Base-by-base conservation (phyloP, 805 yeast species). In the Sungouiozyma intestinalis region DNA sequence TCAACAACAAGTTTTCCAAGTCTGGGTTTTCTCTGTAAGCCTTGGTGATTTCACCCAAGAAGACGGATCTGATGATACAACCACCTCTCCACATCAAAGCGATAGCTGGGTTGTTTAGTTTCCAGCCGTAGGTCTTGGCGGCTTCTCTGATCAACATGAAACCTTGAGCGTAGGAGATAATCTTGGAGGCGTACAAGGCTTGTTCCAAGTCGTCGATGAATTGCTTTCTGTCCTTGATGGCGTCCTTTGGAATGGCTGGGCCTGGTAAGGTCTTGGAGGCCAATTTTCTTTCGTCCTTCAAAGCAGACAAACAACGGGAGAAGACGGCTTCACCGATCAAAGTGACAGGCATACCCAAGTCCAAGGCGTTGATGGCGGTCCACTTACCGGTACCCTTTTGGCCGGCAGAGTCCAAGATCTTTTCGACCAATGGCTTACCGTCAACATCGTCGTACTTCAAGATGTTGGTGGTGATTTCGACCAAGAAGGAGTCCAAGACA, bases 21-120 rank as follows among this genome's bases (percentile, higher is more conserved):
- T 87, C 81, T 67, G 95, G 94, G 74, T 81, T 74, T 67, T 82
- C 79, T 72, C 92, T 85, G 83, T 81, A 90, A 54, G 98, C 98
- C 65, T 85, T 68, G 54, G 98, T 90, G 72, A 90, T 90, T 70
- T 90, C 97, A 63, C 81, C 97, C 64, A 90, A 76, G 84, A 90
- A 90, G 52, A 90, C 97, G 45, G 98, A 90, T 78, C 97, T 85
- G 72, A 90, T 90, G 69, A 90, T 90, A 78, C 98, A 90, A 60
- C 98, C 98, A 74, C 98, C 98, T 79, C 98, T 82, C 98, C 98
- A 90, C 97, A 90, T 90, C 62, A 92, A 78, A 57, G 97, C 97
- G 60, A 92, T 92, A 47, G 95, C 92, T 58, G 97, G 95, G 80
- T 85, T 84, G 82, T 90, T 92, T 66, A 90, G 77, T 69, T 85